Conservation (phyloP, 164 flowering plant genomes). For the Sedum album region DNA sequence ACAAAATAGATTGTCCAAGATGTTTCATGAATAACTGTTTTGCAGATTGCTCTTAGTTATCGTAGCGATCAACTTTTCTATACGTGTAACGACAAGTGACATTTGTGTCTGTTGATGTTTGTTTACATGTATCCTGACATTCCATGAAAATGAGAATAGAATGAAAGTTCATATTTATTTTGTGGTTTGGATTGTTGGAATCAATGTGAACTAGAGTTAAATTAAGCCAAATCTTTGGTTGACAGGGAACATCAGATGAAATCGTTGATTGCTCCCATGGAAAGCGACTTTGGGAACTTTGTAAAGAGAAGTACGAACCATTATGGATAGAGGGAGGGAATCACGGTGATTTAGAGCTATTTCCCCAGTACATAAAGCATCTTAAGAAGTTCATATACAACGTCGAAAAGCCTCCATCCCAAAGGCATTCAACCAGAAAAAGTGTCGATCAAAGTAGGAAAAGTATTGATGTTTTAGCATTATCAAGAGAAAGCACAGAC, state of each 20-base stretch:
- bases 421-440: conserved; percentile 54
- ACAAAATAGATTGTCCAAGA: neutral
- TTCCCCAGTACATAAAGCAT: conserved; percentile 79
- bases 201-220: too few species aligned
- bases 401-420: conserved; percentile 53
- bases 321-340: conserved; percentile 88
- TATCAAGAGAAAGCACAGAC: conserved; percentile 71
- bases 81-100: too few species aligned
- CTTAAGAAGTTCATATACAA: conserved; percentile 69
- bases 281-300: conserved; percentile 87
- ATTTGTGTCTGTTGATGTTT: too few species aligned
- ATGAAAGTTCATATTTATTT: neutral
- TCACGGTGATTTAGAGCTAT: conserved; percentile 79
- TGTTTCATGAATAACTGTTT: too few species aligned
- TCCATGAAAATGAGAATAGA: neutral
- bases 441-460: conserved; percentile 27
- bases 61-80: too few species aligned
- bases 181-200: too few species aligned
- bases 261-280: conserved; percentile 96
- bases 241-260: conserved; percentile 85
- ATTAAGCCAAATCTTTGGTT: conserved; percentile 1
- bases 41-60: too few species aligned
- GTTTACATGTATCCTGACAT: too few species aligned
- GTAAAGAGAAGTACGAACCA: conserved; percentile 85
- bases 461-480: conserved; percentile 57